Conservation (phyloP, 2,329 filamentous ascomycete species). For the Drechslerella dactyloides region DNA sequence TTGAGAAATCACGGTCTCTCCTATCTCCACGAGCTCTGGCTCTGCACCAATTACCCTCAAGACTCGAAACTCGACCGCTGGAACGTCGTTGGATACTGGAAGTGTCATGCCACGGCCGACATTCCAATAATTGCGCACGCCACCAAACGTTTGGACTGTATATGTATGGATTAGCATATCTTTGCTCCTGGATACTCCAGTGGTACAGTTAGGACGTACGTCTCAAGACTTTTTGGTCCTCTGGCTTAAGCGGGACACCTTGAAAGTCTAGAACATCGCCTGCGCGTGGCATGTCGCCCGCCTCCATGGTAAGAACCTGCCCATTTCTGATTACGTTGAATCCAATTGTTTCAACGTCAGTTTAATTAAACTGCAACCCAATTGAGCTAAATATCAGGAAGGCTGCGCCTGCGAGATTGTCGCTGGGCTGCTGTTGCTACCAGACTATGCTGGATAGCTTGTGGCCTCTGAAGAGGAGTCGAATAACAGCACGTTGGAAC, state of each 20-base stretch:
- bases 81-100: slow-evolving; percentile 12
- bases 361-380: neutral
- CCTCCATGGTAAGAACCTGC: slow-evolving; percentile 5
- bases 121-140: slow-evolving; percentile 20
- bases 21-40: slow-evolving; percentile 12
- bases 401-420: neutral
- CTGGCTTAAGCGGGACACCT: slow-evolving; percentile 4
- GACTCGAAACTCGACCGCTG: slow-evolving; percentile 30
- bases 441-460: no score
- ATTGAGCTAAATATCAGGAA: no score
- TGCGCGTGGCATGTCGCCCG: neutral
- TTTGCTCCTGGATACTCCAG: no score
- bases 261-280: slow-evolving; percentile 35
- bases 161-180: neutral
- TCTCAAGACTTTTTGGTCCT: slow-evolving; percentile 16
- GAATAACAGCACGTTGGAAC: no score
- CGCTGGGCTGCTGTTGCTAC: neutral
- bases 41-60: slow-evolving; percentile 6
- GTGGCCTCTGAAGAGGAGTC: no score
- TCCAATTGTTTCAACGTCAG: neutral
- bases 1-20: neutral
- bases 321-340: slow-evolving; percentile 25
- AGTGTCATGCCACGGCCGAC: slow-evolving; percentile 13
- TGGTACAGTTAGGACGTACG: slow-evolving; percentile 32
- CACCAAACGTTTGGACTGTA: slow-evolving; percentile 34